Conservation (phyloP, 768 basidiomycete genomes). For the Botryobasidium botryosum region DNA sequence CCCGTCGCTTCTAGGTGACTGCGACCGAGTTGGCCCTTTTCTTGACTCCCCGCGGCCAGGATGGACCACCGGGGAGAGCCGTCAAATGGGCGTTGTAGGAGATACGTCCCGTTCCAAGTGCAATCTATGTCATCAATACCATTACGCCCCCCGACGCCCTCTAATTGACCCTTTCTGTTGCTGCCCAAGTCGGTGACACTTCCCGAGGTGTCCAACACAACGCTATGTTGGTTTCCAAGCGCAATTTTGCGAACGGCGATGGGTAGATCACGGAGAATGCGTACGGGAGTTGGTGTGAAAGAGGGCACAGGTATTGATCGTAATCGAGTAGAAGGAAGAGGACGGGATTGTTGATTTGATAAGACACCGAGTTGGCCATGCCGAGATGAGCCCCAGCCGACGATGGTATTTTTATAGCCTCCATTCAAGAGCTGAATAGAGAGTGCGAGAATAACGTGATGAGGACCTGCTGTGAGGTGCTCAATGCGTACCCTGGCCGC, state of each 20-base stretch:
- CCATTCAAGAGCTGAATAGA: slow-evolving; percentile 10
- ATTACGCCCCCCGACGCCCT: slow-evolving; percentile 18
- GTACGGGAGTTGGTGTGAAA: slow-evolving; percentile 14
- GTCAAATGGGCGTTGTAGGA: slow-evolving; percentile 18
- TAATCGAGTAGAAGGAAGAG: not conserved
- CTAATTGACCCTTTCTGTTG: slow-evolving; percentile 49
- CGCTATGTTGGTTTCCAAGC: slow-evolving; percentile 38
- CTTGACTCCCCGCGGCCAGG: slow-evolving; percentile 36
- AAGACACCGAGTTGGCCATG: slow-evolving; percentile 63
- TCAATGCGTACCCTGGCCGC: slow-evolving; percentile 26
- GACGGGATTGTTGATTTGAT: not conserved
- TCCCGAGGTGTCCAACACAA: slow-evolving; percentile 30
- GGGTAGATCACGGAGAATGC: slow-evolving; percentile 29
- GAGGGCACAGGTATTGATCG: slow-evolving; percentile 2
- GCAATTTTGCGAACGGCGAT: slow-evolving; percentile 23
- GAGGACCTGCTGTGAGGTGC: slow-evolving; percentile 45
- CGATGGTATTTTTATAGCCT: slow-evolving; percentile 23
- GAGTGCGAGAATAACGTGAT: slow-evolving; percentile 46
- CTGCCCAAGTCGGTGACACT: slow-evolving; percentile 42
- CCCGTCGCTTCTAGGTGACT: slow-evolving; percentile 1
- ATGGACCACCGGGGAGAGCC: slow-evolving; percentile 14
- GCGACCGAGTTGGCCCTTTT: slow-evolving; percentile 51
- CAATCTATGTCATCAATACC: slow-evolving; percentile 28
- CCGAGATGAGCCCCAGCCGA: slow-evolving; percentile 73
- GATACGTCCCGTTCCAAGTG: slow-evolving; percentile 72